Percentiles rank a stretch among this genome's conserved stretches.
Conservation (phyloP, 2,329 filamentous ascomycete species). For the Gyromitra esculenta region DNA sequence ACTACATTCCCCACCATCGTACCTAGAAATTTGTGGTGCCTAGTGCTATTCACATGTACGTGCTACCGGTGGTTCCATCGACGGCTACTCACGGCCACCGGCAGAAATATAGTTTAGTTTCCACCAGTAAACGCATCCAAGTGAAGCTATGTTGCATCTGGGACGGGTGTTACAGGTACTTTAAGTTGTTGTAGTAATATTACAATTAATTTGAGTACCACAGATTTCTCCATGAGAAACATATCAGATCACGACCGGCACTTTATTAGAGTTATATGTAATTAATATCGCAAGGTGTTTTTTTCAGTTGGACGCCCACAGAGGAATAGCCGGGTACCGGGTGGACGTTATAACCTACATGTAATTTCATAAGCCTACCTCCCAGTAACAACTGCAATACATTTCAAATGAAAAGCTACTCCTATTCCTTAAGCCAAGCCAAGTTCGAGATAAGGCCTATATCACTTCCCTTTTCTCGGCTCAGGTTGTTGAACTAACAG, state of each 20-base stretch:
- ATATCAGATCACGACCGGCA: background rate
- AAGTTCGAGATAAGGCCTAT: too few species aligned
- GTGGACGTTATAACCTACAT: too few species aligned
- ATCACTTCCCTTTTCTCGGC: too few species aligned
- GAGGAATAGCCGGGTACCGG: too few species aligned
- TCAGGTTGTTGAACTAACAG: too few species aligned
- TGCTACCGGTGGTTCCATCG: background rate
- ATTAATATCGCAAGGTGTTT: too few species aligned
- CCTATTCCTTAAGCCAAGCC: too few species aligned
- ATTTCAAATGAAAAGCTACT: too few species aligned
- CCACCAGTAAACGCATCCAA: background rate
- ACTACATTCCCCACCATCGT: background rate
- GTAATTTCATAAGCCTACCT: too few species aligned
- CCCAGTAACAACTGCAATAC: too few species aligned
- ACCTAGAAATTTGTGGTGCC: background rate
- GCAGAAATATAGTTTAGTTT: background rate
- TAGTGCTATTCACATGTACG: slow-evolving; percentile 2
- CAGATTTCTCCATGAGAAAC: background rate
- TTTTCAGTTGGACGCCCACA: too few species aligned
- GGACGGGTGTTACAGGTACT: background rate
- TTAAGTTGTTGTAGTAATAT: background rate
- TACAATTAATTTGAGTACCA: background rate
- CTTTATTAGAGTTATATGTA: too few species aligned
- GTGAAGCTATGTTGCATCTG: background rate
- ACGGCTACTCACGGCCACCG: background rate